Percentiles rank a stretch among this genome's conserved stretches.
These are phyloP conservation scores for Grosmannia serpens DNA, from an alignment of 2,329 filamentous ascomycete species.

Conservation along the genomic window DNA sequence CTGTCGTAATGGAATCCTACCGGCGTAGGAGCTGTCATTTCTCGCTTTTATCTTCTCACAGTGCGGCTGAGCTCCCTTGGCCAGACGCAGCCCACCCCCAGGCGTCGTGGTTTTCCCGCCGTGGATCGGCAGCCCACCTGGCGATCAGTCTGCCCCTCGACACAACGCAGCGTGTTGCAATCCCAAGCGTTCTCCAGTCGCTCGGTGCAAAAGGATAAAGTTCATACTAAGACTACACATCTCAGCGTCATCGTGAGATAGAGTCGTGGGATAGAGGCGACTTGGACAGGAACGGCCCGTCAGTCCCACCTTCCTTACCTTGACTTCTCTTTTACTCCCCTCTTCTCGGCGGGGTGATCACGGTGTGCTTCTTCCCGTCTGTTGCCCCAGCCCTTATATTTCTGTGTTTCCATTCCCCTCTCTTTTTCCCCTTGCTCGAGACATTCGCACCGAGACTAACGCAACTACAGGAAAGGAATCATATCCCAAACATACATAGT, in stretches of 20 bases:
- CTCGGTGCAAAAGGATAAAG: neutral
- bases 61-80: neutral
- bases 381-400: neutral
- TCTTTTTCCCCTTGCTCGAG: neutral
- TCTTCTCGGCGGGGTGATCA: neutral
- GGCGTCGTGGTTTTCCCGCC: too few relatives aligned
- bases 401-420: neutral
- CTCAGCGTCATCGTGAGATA: neutral
- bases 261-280: neutral
- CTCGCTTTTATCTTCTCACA: neutral
- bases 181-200: neutral
- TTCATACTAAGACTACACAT: too few relatives aligned
- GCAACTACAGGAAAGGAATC: too few relatives aligned
- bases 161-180: neutral
- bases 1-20: neutral
- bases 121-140: too few relatives aligned
- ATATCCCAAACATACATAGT: too few relatives aligned
- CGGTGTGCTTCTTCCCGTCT: neutral
- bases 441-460: too few relatives aligned
- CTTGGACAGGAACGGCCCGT: neutral
- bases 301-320: neutral
- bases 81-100: neutral
- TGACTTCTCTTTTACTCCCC: neutral
- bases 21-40: neutral
- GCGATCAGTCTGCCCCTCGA: neutral